These are phyloP conservation scores for Panicum miliaceum DNA, from an alignment of 176 grass and related monocot genomes.

Conservation along the genomic window DNA sequence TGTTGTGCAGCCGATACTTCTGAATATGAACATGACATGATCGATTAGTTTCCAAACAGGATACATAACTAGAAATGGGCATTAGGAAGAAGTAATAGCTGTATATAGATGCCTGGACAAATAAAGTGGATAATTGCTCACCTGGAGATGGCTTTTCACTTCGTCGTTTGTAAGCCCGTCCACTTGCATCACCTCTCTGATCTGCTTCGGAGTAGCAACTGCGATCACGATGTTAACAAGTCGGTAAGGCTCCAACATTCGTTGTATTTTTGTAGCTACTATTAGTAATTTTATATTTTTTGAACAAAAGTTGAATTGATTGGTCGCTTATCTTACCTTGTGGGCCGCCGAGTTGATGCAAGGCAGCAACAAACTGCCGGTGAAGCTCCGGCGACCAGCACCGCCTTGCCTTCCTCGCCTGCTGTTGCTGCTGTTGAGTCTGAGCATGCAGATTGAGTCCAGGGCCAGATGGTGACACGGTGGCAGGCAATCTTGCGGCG, in stretches of 20 bases:
- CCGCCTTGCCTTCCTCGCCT: constrained; percentile 76
- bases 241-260: constrained; percentile 14
- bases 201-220: constrained; percentile 98
- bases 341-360: constrained; percentile 77
- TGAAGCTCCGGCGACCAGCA: constrained; percentile 97
- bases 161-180: constrained; percentile 98
- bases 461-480: constrained; percentile 27
- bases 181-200: constrained; percentile 97
- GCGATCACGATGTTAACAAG: constrained; percentile 35
- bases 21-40: constrained; percentile 44
- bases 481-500: background rate
- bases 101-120: background rate
- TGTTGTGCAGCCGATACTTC: constrained; percentile 93
- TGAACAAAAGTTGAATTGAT: constrained; percentile 18
- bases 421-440: constrained; percentile 48
- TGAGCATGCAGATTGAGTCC: constrained; percentile 46
- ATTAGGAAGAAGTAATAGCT: background rate
- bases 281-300: background rate
- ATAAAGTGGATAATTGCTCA: constrained; percentile 30
- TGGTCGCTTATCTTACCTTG: constrained; percentile 63
- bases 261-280: background rate
- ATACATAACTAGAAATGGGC: background rate
- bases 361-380: constrained; percentile 71
- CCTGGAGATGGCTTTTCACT: constrained; percentile 99
- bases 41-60: constrained; percentile 28